Base-by-base conservation (phyloP, 2,329 filamentous ascomycete species). In the Aspergillus candidus region DNA sequence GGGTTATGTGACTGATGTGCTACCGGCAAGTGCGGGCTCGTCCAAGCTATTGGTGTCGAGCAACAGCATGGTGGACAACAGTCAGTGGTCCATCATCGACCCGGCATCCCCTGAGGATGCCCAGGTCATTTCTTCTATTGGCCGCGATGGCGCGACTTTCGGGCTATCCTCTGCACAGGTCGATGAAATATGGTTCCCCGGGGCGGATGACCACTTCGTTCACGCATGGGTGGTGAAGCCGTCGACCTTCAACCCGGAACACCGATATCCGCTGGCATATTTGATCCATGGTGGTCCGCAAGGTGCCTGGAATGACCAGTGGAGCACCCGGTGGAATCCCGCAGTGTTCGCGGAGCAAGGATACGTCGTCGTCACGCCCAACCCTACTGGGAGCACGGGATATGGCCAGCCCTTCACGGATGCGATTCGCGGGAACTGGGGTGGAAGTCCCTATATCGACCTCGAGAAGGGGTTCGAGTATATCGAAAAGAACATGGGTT, bases 341-440 rank as follows among this genome's bases (percentile, higher is more conserved):
- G 72, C 73, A 1, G 63, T 77, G 3, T 82, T 77, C 64, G 79
- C 78, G 4, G 76, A 80, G 52, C 76, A 82, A 55, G 79, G 79
- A 7, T 82, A 81, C 47, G 65, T 81, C 8, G 73, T 80, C 2
- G 65, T 82, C n/a, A 66, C 72, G 5, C 79, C 79, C 3, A 81
- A 82, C 50, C 73, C 79, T 2, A 76, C 76, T 0, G 79, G 78
- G 14, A 79, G 76, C 44, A 72, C 70, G 2, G 76, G 78, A 1
- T 83, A 78, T 46, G 79, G 79, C 1, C 66, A 78, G 55, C 60
- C 66, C 3, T 72, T 78, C 43, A 77, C 74, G 2, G 76, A 77
- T 47, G 67, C 69, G 0, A 72, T 80, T 38, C 65, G 70, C 13
- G 69, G 71, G 14, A 63, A 68, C 43, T 81, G 76, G 76, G 78